A percentile compares a stretch with the other conserved stretches of the same genome.
phyloP scores from a whole-genome alignment of 805 yeast genomes.

The Wickerhamiella bombiphila region DNA sequence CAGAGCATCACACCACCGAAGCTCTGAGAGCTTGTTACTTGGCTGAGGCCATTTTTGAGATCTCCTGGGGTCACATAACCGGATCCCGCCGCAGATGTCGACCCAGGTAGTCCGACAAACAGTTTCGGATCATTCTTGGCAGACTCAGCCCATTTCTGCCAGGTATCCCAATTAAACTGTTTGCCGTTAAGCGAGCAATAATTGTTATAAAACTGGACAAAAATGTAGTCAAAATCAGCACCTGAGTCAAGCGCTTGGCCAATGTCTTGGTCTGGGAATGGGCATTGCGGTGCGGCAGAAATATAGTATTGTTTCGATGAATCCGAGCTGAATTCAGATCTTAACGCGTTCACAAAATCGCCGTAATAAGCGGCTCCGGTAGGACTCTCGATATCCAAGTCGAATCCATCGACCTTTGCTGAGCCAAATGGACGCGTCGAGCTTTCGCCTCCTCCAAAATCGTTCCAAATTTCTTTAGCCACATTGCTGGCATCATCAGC shows the following conservation, averaged over 20 bases:
- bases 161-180: constrained; percentile 54
- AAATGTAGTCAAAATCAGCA: constrained; percentile 63
- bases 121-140: constrained; percentile 58
- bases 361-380: constrained; percentile 46
- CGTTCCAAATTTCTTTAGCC: constrained; percentile 39
- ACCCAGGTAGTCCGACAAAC: constrained; percentile 63
- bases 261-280: constrained; percentile 60
- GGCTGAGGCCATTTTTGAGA: constrained; percentile 14
- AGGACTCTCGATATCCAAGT: constrained; percentile 53
- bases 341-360: constrained; percentile 39
- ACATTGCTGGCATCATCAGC: constrained; percentile 43
- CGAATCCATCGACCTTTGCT: constrained; percentile 72
- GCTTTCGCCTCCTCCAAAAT: constrained; percentile 36
- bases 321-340: constrained; percentile 28
- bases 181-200: constrained; percentile 33
- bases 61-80: constrained; percentile 36
- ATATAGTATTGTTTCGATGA: constrained; percentile 52
- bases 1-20: constrained; percentile 71
- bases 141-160: constrained; percentile 54
- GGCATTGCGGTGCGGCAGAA: constrained; percentile 90
- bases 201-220: constrained; percentile 84
- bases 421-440: constrained; percentile 45
- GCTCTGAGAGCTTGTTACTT: constrained; percentile 25
- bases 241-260: constrained; percentile 48
- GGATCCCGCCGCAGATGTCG: constrained; percentile 35